Conservation (phyloP, 257 asterid genomes). For the Solanum medicagineum region DNA sequence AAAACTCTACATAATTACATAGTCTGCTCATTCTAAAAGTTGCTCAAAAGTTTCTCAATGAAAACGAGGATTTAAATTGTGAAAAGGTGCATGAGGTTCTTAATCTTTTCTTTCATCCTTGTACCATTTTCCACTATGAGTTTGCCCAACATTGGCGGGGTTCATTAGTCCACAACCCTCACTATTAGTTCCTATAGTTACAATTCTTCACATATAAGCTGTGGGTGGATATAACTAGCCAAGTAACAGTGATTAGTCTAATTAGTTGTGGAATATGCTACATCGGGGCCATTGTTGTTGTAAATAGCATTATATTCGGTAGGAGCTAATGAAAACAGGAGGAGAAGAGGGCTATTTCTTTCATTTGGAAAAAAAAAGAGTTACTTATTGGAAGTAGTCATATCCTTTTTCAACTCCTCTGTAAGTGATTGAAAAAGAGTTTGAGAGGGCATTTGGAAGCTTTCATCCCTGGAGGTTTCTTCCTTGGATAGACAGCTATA, state of each 20-base stretch:
- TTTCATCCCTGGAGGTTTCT: background rate
- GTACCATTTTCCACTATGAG: background rate
- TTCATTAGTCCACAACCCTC: background rate
- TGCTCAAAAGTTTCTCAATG: background rate
- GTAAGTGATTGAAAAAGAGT: background rate
- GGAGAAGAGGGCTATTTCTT: background rate
- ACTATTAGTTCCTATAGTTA: background rate
- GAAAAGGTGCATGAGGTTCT: background rate
- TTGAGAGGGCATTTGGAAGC: background rate
- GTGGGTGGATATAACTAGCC: background rate
- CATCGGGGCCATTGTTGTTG: background rate
- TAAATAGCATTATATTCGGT: background rate
- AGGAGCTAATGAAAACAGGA: background rate
- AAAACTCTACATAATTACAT: background rate
- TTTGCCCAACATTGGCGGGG: background rate
- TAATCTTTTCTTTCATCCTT: background rate
- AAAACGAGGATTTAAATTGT: background rate
- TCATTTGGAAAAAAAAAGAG: background rate
- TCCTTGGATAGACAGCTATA: background rate
- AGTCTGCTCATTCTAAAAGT: background rate
- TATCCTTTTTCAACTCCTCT: background rate
- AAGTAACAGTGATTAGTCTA: background rate
- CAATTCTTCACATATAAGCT: background rate
- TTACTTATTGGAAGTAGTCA: background rate
- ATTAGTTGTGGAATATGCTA: background rate